A percentile compares a stretch with the other conserved stretches of the same genome.
These are phyloP conservation scores for Populus hybrid DNA, from an alignment of 441 rosid species.

Conservation along the genomic window DNA sequence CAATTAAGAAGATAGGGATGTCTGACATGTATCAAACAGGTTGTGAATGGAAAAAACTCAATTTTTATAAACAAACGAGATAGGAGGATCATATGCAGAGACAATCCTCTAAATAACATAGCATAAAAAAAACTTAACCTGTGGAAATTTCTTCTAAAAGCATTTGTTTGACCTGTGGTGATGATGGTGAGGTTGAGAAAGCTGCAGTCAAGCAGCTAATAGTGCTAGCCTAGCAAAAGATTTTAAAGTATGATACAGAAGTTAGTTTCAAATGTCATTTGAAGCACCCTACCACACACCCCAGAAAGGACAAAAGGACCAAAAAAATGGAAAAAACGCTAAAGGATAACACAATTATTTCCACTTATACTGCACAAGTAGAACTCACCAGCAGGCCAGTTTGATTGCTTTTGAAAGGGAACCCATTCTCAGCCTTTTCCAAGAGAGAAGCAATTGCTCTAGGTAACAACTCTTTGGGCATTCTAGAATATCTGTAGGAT, in stretches of 20 bases:
- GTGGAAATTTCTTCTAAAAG: conserved; percentile 53
- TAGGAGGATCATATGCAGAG: neutral
- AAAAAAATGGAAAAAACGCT: neutral
- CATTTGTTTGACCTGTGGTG: conserved; percentile 53
- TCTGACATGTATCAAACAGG: neutral
- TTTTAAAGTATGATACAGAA: conserved; percentile 9
- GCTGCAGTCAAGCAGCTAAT: conserved; percentile 78
- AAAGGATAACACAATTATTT: neutral
- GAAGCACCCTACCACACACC: neutral
- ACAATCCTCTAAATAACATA: neutral
- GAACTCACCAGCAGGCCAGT: conserved; percentile 73
- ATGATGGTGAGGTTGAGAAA: conserved; percentile 70
- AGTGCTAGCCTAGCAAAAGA: conserved; percentile 56
- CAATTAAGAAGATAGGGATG: neutral
- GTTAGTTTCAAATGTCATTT: neutral
- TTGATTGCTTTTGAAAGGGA: conserved; percentile 62
- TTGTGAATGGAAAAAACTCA: neutral
- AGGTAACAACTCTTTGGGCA: conserved; percentile 80
- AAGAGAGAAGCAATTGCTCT: conserved; percentile 56
- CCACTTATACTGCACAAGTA: conserved; percentile 10
- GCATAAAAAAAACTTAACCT: conserved; percentile 43
- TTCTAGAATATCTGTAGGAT: conserved; percentile 72
- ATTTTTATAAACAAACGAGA: neutral
- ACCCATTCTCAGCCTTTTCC: conserved; percentile 53
- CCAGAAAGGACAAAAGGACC: conserved; percentile 4